These are phyloP conservation scores for Aphanomyces stellatus DNA, from an alignment of 352 stramenopile species.

Conservation along the genomic window DNA sequence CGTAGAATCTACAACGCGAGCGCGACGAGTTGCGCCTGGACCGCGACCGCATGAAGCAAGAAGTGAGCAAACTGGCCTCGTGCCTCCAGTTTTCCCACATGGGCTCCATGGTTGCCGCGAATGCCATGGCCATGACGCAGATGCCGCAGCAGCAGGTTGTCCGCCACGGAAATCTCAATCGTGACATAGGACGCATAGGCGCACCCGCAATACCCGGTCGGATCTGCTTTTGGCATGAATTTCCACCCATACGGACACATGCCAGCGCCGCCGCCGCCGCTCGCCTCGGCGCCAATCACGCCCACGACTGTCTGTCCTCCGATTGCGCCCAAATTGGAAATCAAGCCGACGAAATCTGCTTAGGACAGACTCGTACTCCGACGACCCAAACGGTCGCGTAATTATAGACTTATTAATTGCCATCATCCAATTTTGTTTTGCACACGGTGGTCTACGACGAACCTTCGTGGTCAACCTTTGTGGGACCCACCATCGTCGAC, in stretches of 20 bases:
- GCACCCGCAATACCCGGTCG: no score
- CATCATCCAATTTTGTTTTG: no score
- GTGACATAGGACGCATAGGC: no score
- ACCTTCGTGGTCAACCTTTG: no score
- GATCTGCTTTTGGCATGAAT: neutral
- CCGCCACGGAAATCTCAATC: no score
- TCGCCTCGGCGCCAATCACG: neutral
- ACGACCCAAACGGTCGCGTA: no score
- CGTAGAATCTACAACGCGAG: conserved; percentile 41
- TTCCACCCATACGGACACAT: conserved; percentile 1
- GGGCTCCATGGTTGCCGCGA: conserved; percentile 37
- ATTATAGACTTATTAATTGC: conserved; percentile 3
- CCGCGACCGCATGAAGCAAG: conserved; percentile 48
- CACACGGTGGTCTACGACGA: no score
- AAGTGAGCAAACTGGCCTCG: conserved; percentile 56
- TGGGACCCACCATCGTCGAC: no score
- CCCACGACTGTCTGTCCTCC: conserved; percentile 1
- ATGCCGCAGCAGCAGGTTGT: no score
- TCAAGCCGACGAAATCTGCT: no score
- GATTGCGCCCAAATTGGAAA: conserved; percentile 17
- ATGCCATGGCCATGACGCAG: conserved; percentile 34
- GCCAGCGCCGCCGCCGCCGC: neutral
- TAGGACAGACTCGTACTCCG: no score
- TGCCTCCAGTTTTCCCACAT: conserved; percentile 59
- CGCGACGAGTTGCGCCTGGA: conserved; percentile 51